phyloP scores from a whole-genome alignment of 768 basidiomycete species.

The Mycena epipterygia region DNA sequence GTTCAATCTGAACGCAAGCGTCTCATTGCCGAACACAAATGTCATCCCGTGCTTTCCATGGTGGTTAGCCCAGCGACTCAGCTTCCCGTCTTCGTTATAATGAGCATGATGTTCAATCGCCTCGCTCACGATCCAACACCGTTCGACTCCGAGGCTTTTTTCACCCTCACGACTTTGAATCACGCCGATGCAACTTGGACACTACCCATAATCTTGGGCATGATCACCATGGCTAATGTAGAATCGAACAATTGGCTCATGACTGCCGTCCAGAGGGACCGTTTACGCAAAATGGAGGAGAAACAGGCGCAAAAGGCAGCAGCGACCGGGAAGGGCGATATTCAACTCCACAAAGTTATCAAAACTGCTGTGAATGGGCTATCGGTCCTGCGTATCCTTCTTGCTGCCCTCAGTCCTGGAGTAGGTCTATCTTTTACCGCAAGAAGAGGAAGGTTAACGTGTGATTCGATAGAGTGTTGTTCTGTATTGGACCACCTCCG shows the following conservation, averaged over 20 bases:
- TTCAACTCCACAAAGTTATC: slow-evolving; percentile 60
- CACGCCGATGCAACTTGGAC: slow-evolving; percentile 80
- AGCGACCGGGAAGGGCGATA: slow-evolving; percentile 59
- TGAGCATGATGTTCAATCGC: slow-evolving; percentile 69
- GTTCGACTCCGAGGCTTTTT: slow-evolving; percentile 83
- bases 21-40: slow-evolving; percentile 71
- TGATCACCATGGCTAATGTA: slow-evolving; percentile 84
- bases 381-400: slow-evolving; percentile 75
- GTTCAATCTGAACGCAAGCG: slow-evolving; percentile 68
- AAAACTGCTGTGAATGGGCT: slow-evolving; percentile 68
- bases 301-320: slow-evolving; percentile 59
- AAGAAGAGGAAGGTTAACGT: slow-evolving; percentile 7
- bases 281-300: slow-evolving; percentile 61
- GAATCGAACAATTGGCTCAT: slow-evolving; percentile 84
- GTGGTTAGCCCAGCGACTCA: slow-evolving; percentile 74
- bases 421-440: slow-evolving; percentile 55
- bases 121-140: slow-evolving; percentile 72
- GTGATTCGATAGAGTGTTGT: slow-evolving; percentile 65
- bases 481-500: slow-evolving; percentile 85
- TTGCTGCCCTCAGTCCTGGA: slow-evolving; percentile 79
- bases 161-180: slow-evolving; percentile 77
- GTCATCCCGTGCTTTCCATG: slow-evolving; percentile 70
- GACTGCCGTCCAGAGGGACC: slow-evolving; percentile 68
- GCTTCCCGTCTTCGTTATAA: slow-evolving; percentile 79
- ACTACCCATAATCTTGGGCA: slow-evolving; percentile 78